phyloP scores from a whole-genome alignment of 345 rosid species.

The Anacardium occidentale region DNA sequence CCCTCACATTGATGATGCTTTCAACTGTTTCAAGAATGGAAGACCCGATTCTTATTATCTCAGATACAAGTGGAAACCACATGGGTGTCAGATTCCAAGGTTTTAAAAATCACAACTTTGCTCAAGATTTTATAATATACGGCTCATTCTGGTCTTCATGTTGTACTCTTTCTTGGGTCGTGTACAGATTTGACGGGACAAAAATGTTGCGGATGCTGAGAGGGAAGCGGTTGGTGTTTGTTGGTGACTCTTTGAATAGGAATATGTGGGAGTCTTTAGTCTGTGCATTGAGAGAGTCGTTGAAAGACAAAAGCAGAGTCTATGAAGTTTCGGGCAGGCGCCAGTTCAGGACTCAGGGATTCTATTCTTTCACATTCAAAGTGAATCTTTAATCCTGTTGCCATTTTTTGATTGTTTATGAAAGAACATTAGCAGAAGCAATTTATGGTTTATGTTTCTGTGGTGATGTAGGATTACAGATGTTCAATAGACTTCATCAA shows the following conservation, averaged over 20 bases:
- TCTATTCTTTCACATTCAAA: constrained; percentile 53
- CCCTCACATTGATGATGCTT: constrained; percentile 52
- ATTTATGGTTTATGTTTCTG: constrained; percentile 5
- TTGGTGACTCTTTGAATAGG: constrained; percentile 68
- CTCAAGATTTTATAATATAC: background rate
- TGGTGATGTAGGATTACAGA: constrained; percentile 35
- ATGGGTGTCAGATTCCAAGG: constrained; percentile 63
- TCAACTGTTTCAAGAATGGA: constrained; percentile 63
- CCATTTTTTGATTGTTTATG: background rate
- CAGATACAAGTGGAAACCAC: constrained; percentile 49
- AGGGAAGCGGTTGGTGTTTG: constrained; percentile 63
- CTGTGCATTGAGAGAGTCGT: constrained; percentile 57
- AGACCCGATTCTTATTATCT: constrained; percentile 48
- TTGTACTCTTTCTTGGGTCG: background rate
- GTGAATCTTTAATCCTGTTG: constrained; percentile 23
- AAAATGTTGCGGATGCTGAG: constrained; percentile 55
- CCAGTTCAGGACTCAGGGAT: constrained; percentile 43
- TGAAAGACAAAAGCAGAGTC: constrained; percentile 47
- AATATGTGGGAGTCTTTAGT: constrained; percentile 80
- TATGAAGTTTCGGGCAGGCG: constrained; percentile 40
- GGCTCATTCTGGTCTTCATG: background rate
- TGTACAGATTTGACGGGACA: constrained; percentile 53
- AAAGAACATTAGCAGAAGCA: background rate
- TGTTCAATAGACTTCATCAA: constrained; percentile 59
- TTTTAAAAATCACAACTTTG: constrained; percentile 11